Conservation (phyloP, 1,284 basidiomycete species). For the Irpex sp. region DNA sequence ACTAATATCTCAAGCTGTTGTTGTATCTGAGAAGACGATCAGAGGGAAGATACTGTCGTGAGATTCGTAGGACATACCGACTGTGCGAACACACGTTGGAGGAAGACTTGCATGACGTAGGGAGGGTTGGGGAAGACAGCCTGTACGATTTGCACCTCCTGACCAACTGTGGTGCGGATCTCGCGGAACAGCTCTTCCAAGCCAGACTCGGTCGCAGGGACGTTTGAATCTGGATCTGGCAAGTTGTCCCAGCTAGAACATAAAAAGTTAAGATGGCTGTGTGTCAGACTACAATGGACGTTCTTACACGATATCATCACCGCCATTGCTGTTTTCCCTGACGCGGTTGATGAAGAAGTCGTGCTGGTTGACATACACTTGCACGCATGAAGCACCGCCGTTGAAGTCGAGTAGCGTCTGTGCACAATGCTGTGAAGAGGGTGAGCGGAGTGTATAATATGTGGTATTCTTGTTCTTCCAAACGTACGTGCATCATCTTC, state of each 20-base stretch:
- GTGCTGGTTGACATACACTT: slow-evolving; percentile 99
- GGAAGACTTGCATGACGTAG: slow-evolving; percentile 98
- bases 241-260: slow-evolving; percentile 73
- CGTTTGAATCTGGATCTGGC: slow-evolving; percentile 74
- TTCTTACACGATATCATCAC: slow-evolving; percentile 60
- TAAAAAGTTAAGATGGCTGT: neutral
- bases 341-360: slow-evolving; percentile 97
- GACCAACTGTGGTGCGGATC: slow-evolving; percentile 88
- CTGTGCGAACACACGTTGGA: slow-evolving; percentile 97
- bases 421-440: slow-evolving; percentile 83
- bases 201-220: slow-evolving; percentile 82
- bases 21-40: slow-evolving; percentile 65
- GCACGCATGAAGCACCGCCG: slow-evolving; percentile 93
- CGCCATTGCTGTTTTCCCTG: slow-evolving; percentile 54
- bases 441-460: no score
- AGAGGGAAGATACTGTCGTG: neutral
- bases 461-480: no score
- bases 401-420: slow-evolving; percentile 98
- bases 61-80: slow-evolving; percentile 55
- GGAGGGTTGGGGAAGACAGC: slow-evolving; percentile 97
- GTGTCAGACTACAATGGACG: slow-evolving; percentile 12
- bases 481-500: slow-evolving; percentile 95
- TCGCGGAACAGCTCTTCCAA: slow-evolving; percentile 82
- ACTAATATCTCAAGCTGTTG: slow-evolving; percentile 90
- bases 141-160: slow-evolving; percentile 97